Evolutionary conservation across 2,329 filamentous ascomycete genomes (phyloP), one percentile per base, ranked within the genome.

Genomic region (Sporothrix pallida): DNA sequence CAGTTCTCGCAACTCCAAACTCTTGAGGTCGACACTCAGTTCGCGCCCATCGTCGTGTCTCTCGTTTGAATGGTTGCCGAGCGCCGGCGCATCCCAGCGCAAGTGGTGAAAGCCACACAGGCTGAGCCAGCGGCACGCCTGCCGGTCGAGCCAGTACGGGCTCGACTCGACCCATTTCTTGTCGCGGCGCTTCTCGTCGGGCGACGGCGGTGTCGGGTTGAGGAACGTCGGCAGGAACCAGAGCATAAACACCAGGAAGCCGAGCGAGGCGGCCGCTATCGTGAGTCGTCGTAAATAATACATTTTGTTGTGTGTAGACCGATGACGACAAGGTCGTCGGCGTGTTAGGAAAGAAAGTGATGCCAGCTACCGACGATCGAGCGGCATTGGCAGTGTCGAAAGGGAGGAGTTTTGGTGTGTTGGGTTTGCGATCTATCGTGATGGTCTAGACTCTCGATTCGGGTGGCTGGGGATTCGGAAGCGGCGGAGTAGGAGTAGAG

Each of bases 71-170:
- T 31, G 8, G 31, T 60, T 23, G 48, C 77, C 76, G n/a, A 81
- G 83, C 20, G 81, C 81, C 23, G 82, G 90, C 26, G 87, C 86
- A 78, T 91, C 90, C 62, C 84, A 87, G 71, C 87, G 86, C 76
- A 95, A 83, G 79, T 97, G 93, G 70, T 91, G 85, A n/a, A 93
- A 81, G 31, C 93, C 94, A 80, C 94, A 97, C 42, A 97, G 81
- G 48, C 92, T 87, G 58, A 97, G 83, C 91, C 92, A 97, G 63
- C 89, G 88, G 80, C 94, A 97, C 8, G 89, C 85, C 79, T 93
- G 93, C 46, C 92, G 87, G 81, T 95, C 92, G 74, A 91, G 81
- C 87, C 91, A 95, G 78, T 90, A 91, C 52, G 89, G 89, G 15
- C 92, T 93, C 20, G 88, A 91, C 63, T 88, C 85, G 67, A 95